Evolutionary conservation across 768 basidiomycete genomes (phyloP).

Genomic region (Phlegmacium glaucopus): DNA sequence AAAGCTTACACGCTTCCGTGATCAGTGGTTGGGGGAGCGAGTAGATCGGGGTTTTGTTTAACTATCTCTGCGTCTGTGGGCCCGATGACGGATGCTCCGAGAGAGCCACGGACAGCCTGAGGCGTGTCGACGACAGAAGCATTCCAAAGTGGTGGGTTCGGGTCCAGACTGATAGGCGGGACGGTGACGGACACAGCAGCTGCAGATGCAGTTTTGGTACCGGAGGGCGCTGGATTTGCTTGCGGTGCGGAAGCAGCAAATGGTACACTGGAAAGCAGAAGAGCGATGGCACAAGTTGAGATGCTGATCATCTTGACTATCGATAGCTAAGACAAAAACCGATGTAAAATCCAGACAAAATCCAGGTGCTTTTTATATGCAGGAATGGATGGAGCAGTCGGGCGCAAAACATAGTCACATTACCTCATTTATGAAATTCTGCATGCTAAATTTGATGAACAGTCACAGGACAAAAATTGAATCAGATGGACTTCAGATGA

Average conservation of each 20-base stretch:
- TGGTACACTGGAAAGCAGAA: slow-evolving; percentile 28
- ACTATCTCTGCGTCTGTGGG: slow-evolving; percentile 52
- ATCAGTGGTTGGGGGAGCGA: slow-evolving; percentile 65
- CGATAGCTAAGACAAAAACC: too few species aligned
- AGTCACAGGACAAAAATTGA: too few species aligned
- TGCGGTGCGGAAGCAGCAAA: slow-evolving; percentile 22
- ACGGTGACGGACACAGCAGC: slow-evolving; percentile 39
- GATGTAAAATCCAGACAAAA: too few species aligned
- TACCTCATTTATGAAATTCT: too few species aligned
- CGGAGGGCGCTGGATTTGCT: slow-evolving; percentile 10
- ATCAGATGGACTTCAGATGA: too few species aligned
- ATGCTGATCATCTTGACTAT: slow-evolving; percentile 37
- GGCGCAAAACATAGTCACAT: too few species aligned
- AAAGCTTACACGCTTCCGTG: slow-evolving; percentile 40
- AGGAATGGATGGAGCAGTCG: too few species aligned
- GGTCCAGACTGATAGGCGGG: slow-evolving; percentile 19
- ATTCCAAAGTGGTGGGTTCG: slow-evolving; percentile 20
- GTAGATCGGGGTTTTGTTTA: slow-evolving; percentile 48
- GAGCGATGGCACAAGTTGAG: slow-evolving; percentile 30
- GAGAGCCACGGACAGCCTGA: slow-evolving; percentile 40
- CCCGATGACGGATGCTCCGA: slow-evolving; percentile 50
- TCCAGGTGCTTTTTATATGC: too few species aligned
- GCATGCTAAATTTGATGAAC: too few species aligned
- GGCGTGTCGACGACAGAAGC: slow-evolving; percentile 30
- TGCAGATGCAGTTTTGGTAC: slow-evolving; percentile 16